Evolutionary conservation across 257 asterid species (phyloP), one percentile per base, ranked within the genome.

Genomic region (Paraleonurus japonicus): DNA sequence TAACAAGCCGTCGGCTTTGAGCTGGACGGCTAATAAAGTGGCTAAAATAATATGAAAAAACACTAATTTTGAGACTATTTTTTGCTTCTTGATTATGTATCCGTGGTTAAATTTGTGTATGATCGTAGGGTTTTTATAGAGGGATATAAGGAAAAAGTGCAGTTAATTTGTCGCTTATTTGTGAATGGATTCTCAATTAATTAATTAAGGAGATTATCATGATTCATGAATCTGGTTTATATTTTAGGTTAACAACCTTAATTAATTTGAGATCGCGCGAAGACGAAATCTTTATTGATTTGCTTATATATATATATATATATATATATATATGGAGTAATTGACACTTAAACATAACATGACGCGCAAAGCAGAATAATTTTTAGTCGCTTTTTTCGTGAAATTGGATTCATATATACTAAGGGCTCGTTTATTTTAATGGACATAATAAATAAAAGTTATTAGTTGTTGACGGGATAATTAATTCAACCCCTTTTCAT

Each of bases 1-100:
- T 16, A 7, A 33, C 16, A 1, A 26, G 13, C 47, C 63, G 30
- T 35, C 60, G 20, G n/a, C 58, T 16, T 39, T 16, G 22, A 47
- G 54, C 1, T 47, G 54, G 20, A 47, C 48, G 57, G 47, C 63
- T 33, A 43, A 12, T 20, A 27, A 33, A 48, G 13, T 9, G 65
- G 70, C 75, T 15, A 67, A 22, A 28, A 75, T 1, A 43, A 67
- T 3, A 58, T 55, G 62, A 8, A 19, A 23, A 47, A 67, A 30
- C 9, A 64, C 5, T 30, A 16, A 51, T 26, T 73, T 73, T 26
- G 65, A 45, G 20, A 58, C 73, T 74, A 75, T 75, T 9, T 43
- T 45, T 20, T 10, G n/a, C 7, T 61, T 39, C 22, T 64, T 4
- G 4, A 9, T 27, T 7, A 30, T 30, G 12, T 30, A 12, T 37